phyloP scores from a whole-genome alignment of 805 yeast genomes.

The Lipomyces kockii region DNA sequence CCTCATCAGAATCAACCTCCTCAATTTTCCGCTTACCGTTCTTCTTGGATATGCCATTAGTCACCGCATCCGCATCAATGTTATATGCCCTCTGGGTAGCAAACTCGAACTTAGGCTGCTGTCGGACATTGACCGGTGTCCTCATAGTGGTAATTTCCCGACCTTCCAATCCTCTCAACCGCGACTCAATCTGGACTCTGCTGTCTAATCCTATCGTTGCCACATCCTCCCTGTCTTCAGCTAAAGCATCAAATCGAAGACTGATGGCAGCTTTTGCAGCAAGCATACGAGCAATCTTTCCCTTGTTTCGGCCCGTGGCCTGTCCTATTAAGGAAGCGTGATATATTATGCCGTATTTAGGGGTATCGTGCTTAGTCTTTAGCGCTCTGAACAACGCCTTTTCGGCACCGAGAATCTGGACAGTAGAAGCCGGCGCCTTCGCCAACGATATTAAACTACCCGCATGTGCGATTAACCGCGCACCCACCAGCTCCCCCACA shows the following conservation, averaged over 20 bases:
- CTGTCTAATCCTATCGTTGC: conserved; percentile 92
- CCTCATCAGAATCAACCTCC: conserved; percentile 44
- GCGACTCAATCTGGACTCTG: conserved; percentile 90
- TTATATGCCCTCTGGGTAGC: conserved; percentile 87
- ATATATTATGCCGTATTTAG: conserved; percentile 95
- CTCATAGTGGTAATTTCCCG: conserved; percentile 79
- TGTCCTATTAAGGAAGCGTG: conserved; percentile 98
- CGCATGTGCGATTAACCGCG: conserved; percentile 95
- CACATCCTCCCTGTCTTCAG: conserved; percentile 95
- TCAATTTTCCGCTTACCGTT: conserved; percentile 39
- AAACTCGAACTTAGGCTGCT: conserved; percentile 84
- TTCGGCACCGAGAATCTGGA: conserved; percentile 98
- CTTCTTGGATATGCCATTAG: conserved; percentile 57
- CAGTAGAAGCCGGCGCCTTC: conserved; percentile 98
- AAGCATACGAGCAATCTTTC: conserved; percentile 96
- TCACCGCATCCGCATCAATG: conserved; percentile 90
- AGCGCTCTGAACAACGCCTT: conserved; percentile 98
- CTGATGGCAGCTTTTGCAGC: conserved; percentile 99
- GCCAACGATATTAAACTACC: conserved; percentile 94
- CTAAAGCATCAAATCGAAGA: conserved; percentile 91
- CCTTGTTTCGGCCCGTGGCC: conserved; percentile 97
- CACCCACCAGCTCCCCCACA: conserved; percentile 98
- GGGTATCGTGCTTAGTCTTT: conserved; percentile 98
- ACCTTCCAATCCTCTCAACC: conserved; percentile 94
- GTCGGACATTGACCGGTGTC: conserved; percentile 68